These are phyloP conservation scores for Talaromyces trachyspermus DNA, from an alignment of 495 filamentous ascomycete genomes.

Conservation along the genomic window DNA sequence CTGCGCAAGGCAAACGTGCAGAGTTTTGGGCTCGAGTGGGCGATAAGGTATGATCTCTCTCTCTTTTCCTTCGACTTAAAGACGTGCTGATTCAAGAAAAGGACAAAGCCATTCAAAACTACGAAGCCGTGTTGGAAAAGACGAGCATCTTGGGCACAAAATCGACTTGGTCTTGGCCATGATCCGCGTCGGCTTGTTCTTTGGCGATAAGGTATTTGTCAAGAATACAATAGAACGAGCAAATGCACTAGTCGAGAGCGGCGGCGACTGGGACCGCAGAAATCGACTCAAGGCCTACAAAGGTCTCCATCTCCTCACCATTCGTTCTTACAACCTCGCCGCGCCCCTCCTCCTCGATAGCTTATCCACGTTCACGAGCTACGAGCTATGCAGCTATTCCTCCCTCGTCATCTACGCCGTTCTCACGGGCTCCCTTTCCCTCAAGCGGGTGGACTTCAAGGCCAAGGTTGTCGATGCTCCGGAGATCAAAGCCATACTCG, in stretches of 20 bases:
- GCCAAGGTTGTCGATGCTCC: slow-evolving; percentile 96
- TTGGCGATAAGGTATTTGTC: slow-evolving; percentile 80
- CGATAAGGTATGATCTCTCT: slow-evolving; percentile 74
- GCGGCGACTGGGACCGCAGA: slow-evolving; percentile 96
- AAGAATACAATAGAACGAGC: slow-evolving; percentile 92
- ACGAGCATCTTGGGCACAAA: slow-evolving; percentile 86
- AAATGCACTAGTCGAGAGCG: slow-evolving; percentile 80
- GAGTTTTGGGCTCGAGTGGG: slow-evolving; percentile 92
- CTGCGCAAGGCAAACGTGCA: slow-evolving; percentile 86
- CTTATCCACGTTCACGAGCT: slow-evolving; percentile 96
- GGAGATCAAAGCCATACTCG: slow-evolving; percentile 93
- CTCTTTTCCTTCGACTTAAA: too few relatives aligned
- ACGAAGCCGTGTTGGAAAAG: slow-evolving; percentile 90
- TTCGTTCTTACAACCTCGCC: slow-evolving; percentile 79
- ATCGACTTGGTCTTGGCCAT: slow-evolving; percentile 95
- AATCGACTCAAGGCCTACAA: slow-evolving; percentile 98
- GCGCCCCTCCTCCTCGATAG: slow-evolving; percentile 93
- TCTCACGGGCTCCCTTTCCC: slow-evolving; percentile 83
- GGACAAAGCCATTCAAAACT: slow-evolving; percentile 88
- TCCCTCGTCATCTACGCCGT: slow-evolving; percentile 92
- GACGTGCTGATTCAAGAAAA: too few relatives aligned
- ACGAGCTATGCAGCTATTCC: slow-evolving; percentile 94
- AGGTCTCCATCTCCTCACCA: slow-evolving; percentile 84
- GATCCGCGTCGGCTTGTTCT: slow-evolving; percentile 92
- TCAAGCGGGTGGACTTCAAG: slow-evolving; percentile 98